phyloP scores from a whole-genome alignment of 2,329 filamentous ascomycete species.

The Hymenoscyphus occultus region DNA sequence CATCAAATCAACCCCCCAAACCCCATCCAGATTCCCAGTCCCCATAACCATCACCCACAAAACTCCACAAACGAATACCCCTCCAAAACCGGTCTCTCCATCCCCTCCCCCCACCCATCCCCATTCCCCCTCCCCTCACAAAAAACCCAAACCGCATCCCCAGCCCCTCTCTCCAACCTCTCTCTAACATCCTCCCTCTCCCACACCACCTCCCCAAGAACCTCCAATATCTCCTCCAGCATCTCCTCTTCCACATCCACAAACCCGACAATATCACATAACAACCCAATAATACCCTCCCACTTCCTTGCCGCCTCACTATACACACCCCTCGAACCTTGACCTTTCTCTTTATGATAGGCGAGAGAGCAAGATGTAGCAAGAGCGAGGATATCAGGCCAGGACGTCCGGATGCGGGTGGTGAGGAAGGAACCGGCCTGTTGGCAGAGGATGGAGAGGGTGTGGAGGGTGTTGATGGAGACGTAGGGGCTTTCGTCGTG shows the following conservation, averaged over 20 bases:
- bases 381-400: slow-evolving; percentile 56
- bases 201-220: slow-evolving; percentile 53
- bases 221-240: slow-evolving; percentile 67
- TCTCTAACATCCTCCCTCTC: slow-evolving; percentile 47
- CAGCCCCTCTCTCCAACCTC: slow-evolving; percentile 63
- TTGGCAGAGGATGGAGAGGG: slow-evolving; percentile 66
- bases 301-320: slow-evolving; percentile 62
- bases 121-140: slow-evolving; percentile 33
- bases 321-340: slow-evolving; percentile 49
- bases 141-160: slow-evolving; percentile 74
- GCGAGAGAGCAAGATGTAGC: slow-evolving; percentile 44
- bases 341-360: slow-evolving; percentile 36
- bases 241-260: slow-evolving; percentile 65
- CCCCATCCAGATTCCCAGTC: no score
- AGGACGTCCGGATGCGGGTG: slow-evolving; percentile 71
- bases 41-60: no score
- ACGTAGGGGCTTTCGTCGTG: slow-evolving; percentile 68
- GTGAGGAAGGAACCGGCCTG: slow-evolving; percentile 78
- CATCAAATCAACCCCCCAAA: neutral
- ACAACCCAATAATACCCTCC: slow-evolving; percentile 57
- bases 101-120: slow-evolving; percentile 34
- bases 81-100: slow-evolving; percentile 43
- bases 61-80: slow-evolving; percentile 38
- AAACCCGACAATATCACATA: slow-evolving; percentile 60
- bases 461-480: slow-evolving; percentile 64